These are phyloP conservation scores for Neurospora sublineolata DNA, from an alignment of 495 filamentous ascomycete species.

Conservation along the genomic window DNA sequence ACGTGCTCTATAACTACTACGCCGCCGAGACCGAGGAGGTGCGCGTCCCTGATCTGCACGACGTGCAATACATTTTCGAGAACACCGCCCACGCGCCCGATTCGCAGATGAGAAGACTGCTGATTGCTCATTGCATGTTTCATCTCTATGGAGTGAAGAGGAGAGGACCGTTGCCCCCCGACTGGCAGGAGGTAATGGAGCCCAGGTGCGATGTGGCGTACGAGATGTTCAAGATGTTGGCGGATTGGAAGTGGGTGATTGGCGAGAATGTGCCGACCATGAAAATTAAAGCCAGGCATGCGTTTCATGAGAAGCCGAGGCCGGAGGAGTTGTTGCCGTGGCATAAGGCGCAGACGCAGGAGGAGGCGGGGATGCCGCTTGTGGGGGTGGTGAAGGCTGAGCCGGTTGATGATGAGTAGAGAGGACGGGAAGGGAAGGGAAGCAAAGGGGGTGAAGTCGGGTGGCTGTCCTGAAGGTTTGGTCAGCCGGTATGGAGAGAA, in stretches of 20 bases:
- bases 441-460: no score
- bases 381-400: neutral
- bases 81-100: slow-evolving; percentile 4
- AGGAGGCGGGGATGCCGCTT: neutral
- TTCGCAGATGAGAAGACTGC: slow-evolving; percentile 15
- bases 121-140: slow-evolving; percentile 14
- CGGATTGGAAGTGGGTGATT: slow-evolving; percentile 21
- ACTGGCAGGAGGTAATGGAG: slow-evolving; percentile 10
- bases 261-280: slow-evolving; percentile 15
- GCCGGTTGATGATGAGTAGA: slow-evolving; percentile 1
- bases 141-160: slow-evolving; percentile 10
- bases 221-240: slow-evolving; percentile 15
- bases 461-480: neutral
- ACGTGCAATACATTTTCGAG: slow-evolving; percentile 16
- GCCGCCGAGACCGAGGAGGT: slow-evolving; percentile 3
- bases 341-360: neutral
- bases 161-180: slow-evolving; percentile 2
- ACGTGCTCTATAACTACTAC: slow-evolving; percentile 11
- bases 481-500: neutral
- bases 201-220: slow-evolving; percentile 1
- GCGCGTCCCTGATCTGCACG: slow-evolving; percentile 5
- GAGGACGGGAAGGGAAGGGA: neutral
- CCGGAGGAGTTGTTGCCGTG: neutral
- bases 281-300: slow-evolving; percentile 11
- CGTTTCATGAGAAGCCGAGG: slow-evolving; percentile 15